Evolutionary conservation across 2,329 filamentous ascomycete genomes (phyloP), one percentile per base, ranked within the genome.

Genomic region (Phialemonium atrogriseum): DNA sequence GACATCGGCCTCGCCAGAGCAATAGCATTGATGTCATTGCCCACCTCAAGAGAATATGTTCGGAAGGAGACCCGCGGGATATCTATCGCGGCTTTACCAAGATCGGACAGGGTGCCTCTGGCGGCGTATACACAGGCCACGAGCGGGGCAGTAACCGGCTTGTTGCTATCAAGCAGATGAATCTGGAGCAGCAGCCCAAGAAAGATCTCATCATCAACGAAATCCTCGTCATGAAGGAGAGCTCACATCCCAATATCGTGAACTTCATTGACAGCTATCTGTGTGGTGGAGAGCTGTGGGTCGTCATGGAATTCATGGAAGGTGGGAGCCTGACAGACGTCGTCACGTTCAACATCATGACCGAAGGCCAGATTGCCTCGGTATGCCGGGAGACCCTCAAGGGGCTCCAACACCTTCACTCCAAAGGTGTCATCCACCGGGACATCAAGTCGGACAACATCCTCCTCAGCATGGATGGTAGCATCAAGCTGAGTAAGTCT

Each of bases 381-480:
- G 89, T 98, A 13, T 96, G 89, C 60, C 73, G 86, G 49, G 91
- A 98, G 70, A 94, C 87, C 14, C 65, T 96, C 25, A 82, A 84
- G 56, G 91, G 91, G 5, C 63, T 98, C 47, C 88, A 96, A 52
- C 91, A 96, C 58, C 64, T 98, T 34, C 91, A 98, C 55, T 95
- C 88, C 10, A 96, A 96, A 60, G 88, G 88, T 35, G 91, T 98
- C 24, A 98, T 98, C 42, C 91, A 98, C 59, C 81, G 91, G 50
- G 91, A 98, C 52, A 98, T 98, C 66, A 98, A 98, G 62, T 96
- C 89, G 0, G 91, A 98, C 60, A 98, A 98, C 56, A 94, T 98
- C 42, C 68, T 98, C 23, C 68, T 98, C 20, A 94, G 89, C 10
- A 70, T 93, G 56, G 86, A 95, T 49, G 91, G 91, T 39, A 89